phyloP scores from a whole-genome alignment of 2,329 filamentous ascomycete genomes.

The Colletotrichum gloeosporioides region DNA sequence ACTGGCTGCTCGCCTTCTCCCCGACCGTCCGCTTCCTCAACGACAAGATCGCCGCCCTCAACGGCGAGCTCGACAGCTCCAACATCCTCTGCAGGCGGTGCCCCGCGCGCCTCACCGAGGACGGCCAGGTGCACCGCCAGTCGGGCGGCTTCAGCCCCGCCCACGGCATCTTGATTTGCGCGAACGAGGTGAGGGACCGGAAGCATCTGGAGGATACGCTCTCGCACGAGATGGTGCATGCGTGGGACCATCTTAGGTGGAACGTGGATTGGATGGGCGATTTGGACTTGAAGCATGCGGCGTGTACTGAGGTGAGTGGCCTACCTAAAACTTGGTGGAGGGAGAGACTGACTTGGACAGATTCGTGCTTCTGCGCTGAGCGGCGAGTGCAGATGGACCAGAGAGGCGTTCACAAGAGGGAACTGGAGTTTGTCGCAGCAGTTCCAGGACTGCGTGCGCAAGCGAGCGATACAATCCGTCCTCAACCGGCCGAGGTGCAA shows the following conservation, averaged over 20 bases:
- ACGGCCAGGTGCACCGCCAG: slow-evolving; percentile 67
- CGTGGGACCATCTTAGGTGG: slow-evolving; percentile 91
- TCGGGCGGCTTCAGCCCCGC: slow-evolving; percentile 85
- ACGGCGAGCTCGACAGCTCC: slow-evolving; percentile 72
- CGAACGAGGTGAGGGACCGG: slow-evolving; percentile 83
- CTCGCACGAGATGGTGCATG: slow-evolving; percentile 97
- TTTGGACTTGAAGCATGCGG: slow-evolving; percentile 83
- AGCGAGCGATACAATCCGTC: slow-evolving; percentile 81
- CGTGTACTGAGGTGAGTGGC: slow-evolving; percentile 81
- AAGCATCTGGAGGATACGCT: slow-evolving; percentile 92
- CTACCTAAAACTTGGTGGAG: rapidly evolving
- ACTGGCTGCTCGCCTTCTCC: slow-evolving; percentile 84
- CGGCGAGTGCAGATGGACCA: slow-evolving; percentile 89
- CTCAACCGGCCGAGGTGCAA: slow-evolving; percentile 79
- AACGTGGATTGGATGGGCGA: slow-evolving; percentile 81
- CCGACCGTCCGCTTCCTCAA: slow-evolving; percentile 88
- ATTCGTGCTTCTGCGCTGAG: slow-evolving; percentile 92
- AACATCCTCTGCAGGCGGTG: slow-evolving; percentile 89
- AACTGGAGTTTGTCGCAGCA: slow-evolving; percentile 92
- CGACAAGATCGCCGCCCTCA: slow-evolving; percentile 79
- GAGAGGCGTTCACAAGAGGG: slow-evolving; percentile 83
- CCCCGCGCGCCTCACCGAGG: slow-evolving; percentile 59
- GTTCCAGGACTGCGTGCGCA: slow-evolving; percentile 89
- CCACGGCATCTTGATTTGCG: slow-evolving; percentile 89
- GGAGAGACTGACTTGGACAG: slow-evolving; percentile 45